phyloP scores from a whole-genome alignment of 2,329 filamentous ascomycete species.

The Catunica adiposa region DNA sequence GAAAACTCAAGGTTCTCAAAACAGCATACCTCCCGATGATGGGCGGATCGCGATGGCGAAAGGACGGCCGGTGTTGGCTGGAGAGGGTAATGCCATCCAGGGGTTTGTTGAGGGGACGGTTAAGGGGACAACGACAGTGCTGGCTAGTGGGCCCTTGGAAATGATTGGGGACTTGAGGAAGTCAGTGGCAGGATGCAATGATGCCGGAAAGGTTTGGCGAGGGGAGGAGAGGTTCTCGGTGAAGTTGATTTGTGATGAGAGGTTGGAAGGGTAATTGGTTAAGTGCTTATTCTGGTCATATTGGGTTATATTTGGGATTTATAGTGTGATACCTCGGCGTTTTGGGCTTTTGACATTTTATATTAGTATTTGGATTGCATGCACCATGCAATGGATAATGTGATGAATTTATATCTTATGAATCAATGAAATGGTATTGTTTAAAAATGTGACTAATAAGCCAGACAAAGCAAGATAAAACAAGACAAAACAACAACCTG shows the following conservation, averaged over 20 bases:
- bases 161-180: conserved; percentile 42
- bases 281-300: not conserved
- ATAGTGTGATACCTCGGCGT: not conserved
- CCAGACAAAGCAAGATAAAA: not conserved
- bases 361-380: no score
- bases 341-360: not conserved
- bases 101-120: conserved; percentile 32
- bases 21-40: not conserved
- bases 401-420: no score
- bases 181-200: conserved; percentile 38
- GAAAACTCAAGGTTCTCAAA: not conserved
- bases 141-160: conserved; percentile 42
- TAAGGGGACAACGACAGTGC: conserved; percentile 35
- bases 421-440: not conserved
- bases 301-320: not conserved
- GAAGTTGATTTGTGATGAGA: conserved; percentile 41
- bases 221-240: conserved; percentile 41
- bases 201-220: conserved; percentile 36
- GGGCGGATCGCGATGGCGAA: conserved; percentile 18
- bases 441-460: not conserved
- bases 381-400: no score
- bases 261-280: conserved; percentile 32
- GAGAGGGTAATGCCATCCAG: conserved; percentile 23
- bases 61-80: conserved; percentile 27
- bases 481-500: not conserved